Evolutionary conservation across 495 filamentous ascomycete genomes (phyloP).

Genomic region (Trypethelium eluteriae): DNA sequence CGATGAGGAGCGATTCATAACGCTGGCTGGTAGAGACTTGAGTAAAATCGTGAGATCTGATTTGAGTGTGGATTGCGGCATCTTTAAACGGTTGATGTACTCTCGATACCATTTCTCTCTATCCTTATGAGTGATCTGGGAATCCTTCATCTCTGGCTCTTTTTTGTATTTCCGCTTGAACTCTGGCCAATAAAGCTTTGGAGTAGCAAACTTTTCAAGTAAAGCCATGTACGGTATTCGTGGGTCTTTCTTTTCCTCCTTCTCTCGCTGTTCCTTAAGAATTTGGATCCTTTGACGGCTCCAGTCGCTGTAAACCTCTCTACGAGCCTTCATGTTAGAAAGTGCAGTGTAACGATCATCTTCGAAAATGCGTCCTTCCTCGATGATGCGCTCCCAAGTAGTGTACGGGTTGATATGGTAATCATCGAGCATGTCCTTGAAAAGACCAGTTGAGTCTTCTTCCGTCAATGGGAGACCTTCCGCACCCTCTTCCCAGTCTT

Average conservation of each 20-base stretch:
- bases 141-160: constrained; percentile 70
- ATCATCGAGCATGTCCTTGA: constrained; percentile 80
- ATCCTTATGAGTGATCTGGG: constrained; percentile 72
- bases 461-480: constrained; percentile 41
- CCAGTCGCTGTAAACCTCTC: constrained; percentile 78
- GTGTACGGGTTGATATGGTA: constrained; percentile 75
- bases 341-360: constrained; percentile 81
- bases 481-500: constrained; percentile 67
- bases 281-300: constrained; percentile 60
- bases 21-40: constrained; percentile 55
- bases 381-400: constrained; percentile 82
- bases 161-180: constrained; percentile 87
- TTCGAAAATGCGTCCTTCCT: constrained; percentile 73
- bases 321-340: constrained; percentile 68
- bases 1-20: constrained; percentile 59
- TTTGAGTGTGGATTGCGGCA: constrained; percentile 64
- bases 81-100: constrained; percentile 69
- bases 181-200: constrained; percentile 93
- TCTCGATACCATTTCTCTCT: constrained; percentile 88
- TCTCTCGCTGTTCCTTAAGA: constrained; percentile 63
- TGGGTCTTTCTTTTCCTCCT: constrained; percentile 77
- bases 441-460: constrained; percentile 49
- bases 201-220: constrained; percentile 68
- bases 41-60: constrained; percentile 72
- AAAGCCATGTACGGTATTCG: constrained; percentile 76